Conservation (phyloP, 768 basidiomycete species). For the Boletus vermiculosoides region DNA sequence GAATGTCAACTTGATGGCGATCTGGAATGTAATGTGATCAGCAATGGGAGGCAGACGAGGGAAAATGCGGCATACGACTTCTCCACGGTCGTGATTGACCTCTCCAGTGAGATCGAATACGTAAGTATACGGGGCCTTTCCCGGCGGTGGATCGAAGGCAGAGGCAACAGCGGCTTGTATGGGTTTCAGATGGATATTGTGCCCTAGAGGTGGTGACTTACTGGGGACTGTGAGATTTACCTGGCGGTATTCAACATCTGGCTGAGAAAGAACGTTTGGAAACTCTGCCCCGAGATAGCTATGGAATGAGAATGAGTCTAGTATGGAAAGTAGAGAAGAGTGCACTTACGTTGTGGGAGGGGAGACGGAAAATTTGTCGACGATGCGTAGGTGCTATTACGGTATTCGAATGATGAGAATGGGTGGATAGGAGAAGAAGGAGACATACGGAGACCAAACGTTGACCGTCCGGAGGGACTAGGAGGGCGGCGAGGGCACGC, state of each 20-base stretch:
- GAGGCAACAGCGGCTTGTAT: constrained; percentile 61
- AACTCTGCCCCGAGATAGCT: constrained; percentile 83
- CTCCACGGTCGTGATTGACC: constrained; percentile 68
- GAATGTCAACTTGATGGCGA: constrained; percentile 76
- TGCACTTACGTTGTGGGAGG: constrained; percentile 70
- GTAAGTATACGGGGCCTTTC: constrained; percentile 67
- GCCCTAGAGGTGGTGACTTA: constrained; percentile 34
- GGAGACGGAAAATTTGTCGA: constrained; percentile 69
- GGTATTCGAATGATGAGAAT: constrained; percentile 5
- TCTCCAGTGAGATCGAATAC: constrained; percentile 89
- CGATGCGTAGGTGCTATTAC: constrained; percentile 61
- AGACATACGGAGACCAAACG: constrained; percentile 67
- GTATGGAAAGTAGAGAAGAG: constrained; percentile 14
- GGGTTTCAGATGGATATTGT: constrained; percentile 13
- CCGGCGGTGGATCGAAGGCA: constrained; percentile 70
- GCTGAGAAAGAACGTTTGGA: constrained; percentile 61
- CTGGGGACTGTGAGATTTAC: constrained; percentile 74
- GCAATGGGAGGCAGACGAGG: neutral
- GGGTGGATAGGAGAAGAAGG: constrained; percentile 10
- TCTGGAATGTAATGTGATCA: constrained; percentile 41
- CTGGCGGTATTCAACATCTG: constrained; percentile 77
- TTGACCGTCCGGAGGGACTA: constrained; percentile 68
- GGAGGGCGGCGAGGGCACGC: constrained; percentile 61
- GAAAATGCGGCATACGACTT: constrained; percentile 50
- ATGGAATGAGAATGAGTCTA: constrained; percentile 8